Evolutionary conservation across 2,329 filamentous ascomycete species (phyloP), one percentile per base, ranked within the genome.

Genomic region (Colletotrichum endophyticum): DNA sequence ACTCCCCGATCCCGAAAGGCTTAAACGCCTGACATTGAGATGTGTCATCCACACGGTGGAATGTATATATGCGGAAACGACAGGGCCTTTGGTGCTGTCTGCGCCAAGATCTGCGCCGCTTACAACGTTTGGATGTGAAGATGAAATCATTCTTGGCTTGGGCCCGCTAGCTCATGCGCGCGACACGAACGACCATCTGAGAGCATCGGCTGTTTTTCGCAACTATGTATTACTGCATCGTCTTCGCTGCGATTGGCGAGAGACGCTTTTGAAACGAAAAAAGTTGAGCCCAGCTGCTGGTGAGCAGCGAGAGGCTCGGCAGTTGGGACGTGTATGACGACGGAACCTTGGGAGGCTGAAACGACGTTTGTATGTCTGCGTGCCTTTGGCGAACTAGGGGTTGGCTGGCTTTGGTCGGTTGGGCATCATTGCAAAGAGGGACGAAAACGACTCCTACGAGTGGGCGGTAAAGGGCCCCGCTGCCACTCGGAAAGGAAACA

Each of bases 1-100:
- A 89, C 89, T 74, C 92, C 93, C 66, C 89, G 94, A 80, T 94
- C 92, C 79, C 92, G 94, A 82, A 95, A 95, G 90, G 94, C 93
- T 73, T 93, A 92, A 77, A 34, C 1, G 34, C 12, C 22, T 53
- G 59, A 15, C 70, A 70, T 61, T 34, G 16, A 61, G 13, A 28
- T 34, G 59, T 76, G 74, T 59, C 44, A 25, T 64, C 68, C 73
- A 64, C 70, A 16, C 57, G 57, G 64, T 76, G 73, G 70, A 73
- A 36, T 76, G 74, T 76, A 76, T 70, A 76, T 76, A 76, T 61
- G 70, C 71, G 71, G 71, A 59, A 70, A 36, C 59, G 64, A 25
- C 49, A 27, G 61, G 49, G 22, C 49, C 57, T 66, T 66, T 12
- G 69, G 59, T 34, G n/a, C 27, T 34, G 64, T 74, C 34, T 70